phyloP scores from a whole-genome alignment of 1,284 basidiomycete species.

The Austropuccinia psidii region DNA sequence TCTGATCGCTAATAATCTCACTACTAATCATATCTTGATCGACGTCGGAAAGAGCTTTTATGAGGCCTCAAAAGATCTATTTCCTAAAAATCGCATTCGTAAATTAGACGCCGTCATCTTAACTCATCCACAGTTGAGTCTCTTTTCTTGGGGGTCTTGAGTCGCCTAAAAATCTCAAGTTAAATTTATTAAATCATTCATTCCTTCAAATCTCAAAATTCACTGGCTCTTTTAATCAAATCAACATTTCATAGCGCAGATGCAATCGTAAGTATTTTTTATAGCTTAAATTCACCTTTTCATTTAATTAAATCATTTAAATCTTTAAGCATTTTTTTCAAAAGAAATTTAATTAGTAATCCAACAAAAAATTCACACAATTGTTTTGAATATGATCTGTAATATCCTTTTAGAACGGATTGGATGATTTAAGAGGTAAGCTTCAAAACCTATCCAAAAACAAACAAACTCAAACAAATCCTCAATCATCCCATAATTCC shows the following conservation, averaged over 20 bases:
- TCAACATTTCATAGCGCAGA: background rate
- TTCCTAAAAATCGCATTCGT: slow-evolving; percentile 64
- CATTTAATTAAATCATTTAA: too few relatives aligned
- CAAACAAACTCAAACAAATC: slow-evolving; percentile 25
- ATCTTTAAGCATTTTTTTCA: too few relatives aligned
- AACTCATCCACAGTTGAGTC: slow-evolving; percentile 72
- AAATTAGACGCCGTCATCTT: slow-evolving; percentile 68
- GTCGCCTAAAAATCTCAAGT: slow-evolving; percentile 32
- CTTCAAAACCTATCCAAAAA: slow-evolving; percentile 28
- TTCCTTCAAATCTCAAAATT: background rate
- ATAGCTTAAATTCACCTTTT: background rate
- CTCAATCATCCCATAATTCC: too few relatives aligned
- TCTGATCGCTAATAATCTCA: too few relatives aligned
- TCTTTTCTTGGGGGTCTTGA: too few relatives aligned
- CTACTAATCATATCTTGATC: slow-evolving; percentile 57
- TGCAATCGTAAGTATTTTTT: slow-evolving; percentile 6
- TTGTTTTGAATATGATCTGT: slow-evolving; percentile 59
- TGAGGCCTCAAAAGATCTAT: slow-evolving; percentile 66
- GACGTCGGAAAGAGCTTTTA: slow-evolving; percentile 75
- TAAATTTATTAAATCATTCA: background rate
- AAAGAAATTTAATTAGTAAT: too few relatives aligned
- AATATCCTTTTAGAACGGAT: slow-evolving; percentile 63
- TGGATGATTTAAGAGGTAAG: slow-evolving; percentile 69
- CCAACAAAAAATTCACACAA: slow-evolving; percentile 39
- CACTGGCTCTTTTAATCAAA: background rate